These are phyloP conservation scores for Rhodotorula glutinis DNA, from an alignment of 1,284 basidiomycete genomes.

Conservation along the genomic window DNA sequence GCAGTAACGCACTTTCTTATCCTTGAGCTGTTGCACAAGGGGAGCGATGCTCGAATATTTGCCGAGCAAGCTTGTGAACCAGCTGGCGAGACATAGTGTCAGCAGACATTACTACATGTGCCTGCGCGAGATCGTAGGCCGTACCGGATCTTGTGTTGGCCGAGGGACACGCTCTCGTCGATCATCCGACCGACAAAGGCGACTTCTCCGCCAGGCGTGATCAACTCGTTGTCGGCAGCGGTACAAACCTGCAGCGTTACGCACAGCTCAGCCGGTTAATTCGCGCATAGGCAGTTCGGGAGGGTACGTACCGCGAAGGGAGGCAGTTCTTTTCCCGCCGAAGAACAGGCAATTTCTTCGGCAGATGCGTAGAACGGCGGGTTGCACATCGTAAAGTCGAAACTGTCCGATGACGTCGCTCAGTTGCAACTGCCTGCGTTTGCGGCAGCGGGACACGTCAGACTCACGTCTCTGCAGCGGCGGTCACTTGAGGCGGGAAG, in stretches of 20 bases:
- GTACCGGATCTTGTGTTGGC: constrained; percentile 56
- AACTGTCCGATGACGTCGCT: constrained; percentile 42
- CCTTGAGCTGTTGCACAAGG: constrained; percentile 60
- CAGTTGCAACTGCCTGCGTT: background rate
- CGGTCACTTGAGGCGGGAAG: constrained; percentile 53
- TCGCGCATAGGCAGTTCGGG: no score
- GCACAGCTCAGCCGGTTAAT: background rate
- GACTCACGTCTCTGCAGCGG: constrained; percentile 29
- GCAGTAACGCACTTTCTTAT: constrained; percentile 3
- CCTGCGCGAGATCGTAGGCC: constrained; percentile 11
- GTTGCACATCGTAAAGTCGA: constrained; percentile 86
- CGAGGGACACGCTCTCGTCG: constrained; percentile 60
- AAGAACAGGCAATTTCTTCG: constrained; percentile 64
- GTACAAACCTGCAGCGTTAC: constrained; percentile 63
- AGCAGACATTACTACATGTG: background rate
- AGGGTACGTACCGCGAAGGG: constrained; percentile 69
- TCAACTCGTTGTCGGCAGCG: constrained; percentile 77
- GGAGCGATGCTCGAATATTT: constrained; percentile 69
- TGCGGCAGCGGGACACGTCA: background rate
- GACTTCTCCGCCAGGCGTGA: constrained; percentile 78
- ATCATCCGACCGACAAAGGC: constrained; percentile 76
- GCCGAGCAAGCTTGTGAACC: constrained; percentile 90
- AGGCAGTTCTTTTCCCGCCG: constrained; percentile 60
- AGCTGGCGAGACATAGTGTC: constrained; percentile 54
- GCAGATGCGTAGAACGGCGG: constrained; percentile 82